phyloP scores from a whole-genome alignment of 2,329 filamentous ascomycete genomes.

The Chaetomium globosum region DNA sequence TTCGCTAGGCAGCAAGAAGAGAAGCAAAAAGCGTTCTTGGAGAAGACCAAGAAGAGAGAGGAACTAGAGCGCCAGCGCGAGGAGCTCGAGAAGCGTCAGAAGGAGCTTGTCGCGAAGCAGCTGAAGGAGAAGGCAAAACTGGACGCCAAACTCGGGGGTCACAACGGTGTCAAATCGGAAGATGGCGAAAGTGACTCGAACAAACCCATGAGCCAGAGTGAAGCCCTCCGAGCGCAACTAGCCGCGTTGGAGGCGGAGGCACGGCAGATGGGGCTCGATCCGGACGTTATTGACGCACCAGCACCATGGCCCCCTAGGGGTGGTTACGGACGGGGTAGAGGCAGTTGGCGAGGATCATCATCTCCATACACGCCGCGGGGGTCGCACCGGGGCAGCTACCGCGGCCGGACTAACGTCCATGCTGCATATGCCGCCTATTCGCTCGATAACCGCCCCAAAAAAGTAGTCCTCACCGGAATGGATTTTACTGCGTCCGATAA shows the following conservation, averaged over 20 bases:
- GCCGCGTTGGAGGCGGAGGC: conserved; percentile 75
- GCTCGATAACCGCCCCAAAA: conserved; percentile 75
- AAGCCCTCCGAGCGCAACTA: conserved; percentile 69
- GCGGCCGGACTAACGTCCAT: conserved; percentile 39
- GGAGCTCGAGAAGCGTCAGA: conserved; percentile 66
- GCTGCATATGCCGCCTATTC: conserved; percentile 65
- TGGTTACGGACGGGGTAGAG: conserved; percentile 32
- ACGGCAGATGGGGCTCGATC: conserved; percentile 67
- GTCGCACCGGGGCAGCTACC: conserved; percentile 34
- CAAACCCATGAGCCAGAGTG: conserved; percentile 55
- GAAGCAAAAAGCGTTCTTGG: conserved; percentile 69
- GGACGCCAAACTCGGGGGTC: conserved; percentile 59
- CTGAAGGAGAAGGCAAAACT: conserved; percentile 66
- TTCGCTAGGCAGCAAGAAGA: conserved; percentile 70
- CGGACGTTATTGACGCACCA: conserved; percentile 50
- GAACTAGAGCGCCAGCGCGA: conserved; percentile 64
- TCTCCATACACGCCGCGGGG: conserved; percentile 42
- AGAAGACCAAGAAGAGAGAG: conserved; percentile 63
- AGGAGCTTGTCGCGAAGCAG: conserved; percentile 64
- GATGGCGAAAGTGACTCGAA: conserved; percentile 34
- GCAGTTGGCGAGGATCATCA: conserved; percentile 32
- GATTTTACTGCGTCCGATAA: conserved; percentile 64
- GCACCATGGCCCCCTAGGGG: conserved; percentile 26
- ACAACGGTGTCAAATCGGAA: conserved; percentile 30
- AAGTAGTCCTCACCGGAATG: conserved; percentile 64